Conservation (phyloP, 1,284 basidiomycete species). For the Rhodotorula sp. region DNA sequence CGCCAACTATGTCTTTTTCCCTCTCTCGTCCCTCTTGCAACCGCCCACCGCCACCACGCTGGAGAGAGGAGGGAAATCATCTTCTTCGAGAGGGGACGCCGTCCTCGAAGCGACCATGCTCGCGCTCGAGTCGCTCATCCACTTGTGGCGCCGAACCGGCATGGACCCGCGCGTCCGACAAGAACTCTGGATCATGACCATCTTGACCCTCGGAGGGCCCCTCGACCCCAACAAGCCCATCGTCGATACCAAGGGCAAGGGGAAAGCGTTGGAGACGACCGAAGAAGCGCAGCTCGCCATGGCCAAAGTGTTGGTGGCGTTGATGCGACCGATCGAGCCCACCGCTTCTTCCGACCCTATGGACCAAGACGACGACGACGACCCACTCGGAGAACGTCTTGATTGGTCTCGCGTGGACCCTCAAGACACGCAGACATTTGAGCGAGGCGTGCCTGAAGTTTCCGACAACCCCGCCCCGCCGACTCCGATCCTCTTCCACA, state of each 20-base stretch:
- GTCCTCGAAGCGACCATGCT: slow-evolving; percentile 70
- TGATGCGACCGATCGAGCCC: slow-evolving; percentile 56
- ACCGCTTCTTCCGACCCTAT: slow-evolving; percentile 50
- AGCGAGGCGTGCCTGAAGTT: neutral
- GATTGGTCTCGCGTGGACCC: slow-evolving; percentile 56
- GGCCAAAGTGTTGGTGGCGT: slow-evolving; percentile 51
- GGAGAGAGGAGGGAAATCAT: no score
- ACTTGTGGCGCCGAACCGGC: slow-evolving; percentile 68
- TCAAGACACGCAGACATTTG: slow-evolving; percentile 48
- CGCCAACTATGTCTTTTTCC: slow-evolving; percentile 80
- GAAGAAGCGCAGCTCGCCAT: slow-evolving; percentile 65
- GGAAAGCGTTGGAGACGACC: slow-evolving; percentile 57
- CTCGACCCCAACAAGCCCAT: slow-evolving; percentile 52
- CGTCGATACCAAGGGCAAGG: slow-evolving; percentile 56
- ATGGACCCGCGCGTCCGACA: slow-evolving; percentile 62
- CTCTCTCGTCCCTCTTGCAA: slow-evolving; percentile 74
- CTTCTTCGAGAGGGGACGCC: slow-evolving; percentile 66
- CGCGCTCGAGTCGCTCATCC: slow-evolving; percentile 61
- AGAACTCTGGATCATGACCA: slow-evolving; percentile 76
- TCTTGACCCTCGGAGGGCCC: slow-evolving; percentile 57
- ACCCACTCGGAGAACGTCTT: slow-evolving; percentile 55
- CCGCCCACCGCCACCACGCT: slow-evolving; percentile 59
- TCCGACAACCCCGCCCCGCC: slow-evolving; percentile 19
- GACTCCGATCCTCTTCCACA: slow-evolving; percentile 73
- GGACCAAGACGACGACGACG: slow-evolving; percentile 44